Conservation (phyloP, 495 filamentous ascomycete species). For the Hypoxylon fragiforme region DNA sequence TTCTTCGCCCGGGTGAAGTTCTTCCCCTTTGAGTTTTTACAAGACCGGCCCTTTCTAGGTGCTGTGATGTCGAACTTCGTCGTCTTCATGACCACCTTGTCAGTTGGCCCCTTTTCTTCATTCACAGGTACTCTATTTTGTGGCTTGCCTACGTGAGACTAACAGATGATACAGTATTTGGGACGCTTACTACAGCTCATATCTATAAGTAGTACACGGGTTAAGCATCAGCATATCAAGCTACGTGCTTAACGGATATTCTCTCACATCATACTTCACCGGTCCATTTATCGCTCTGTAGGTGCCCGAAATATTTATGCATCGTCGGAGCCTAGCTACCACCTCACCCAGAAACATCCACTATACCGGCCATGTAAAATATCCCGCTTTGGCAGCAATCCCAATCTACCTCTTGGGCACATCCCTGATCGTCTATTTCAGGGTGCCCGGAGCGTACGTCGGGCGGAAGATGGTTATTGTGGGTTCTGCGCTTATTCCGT, state of each 20-base stretch:
- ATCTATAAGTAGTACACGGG: slow-evolving; percentile 70
- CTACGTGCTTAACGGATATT: slow-evolving; percentile 70
- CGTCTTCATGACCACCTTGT: slow-evolving; percentile 61
- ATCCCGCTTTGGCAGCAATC: slow-evolving; percentile 52
- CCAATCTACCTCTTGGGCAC: slow-evolving; percentile 62
- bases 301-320: slow-evolving; percentile 49
- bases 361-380: slow-evolving; percentile 59
- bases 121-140: not conserved
- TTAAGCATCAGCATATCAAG: slow-evolving; percentile 64
- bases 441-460: slow-evolving; percentile 50
- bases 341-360: slow-evolving; percentile 46
- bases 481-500: slow-evolving; percentile 46
- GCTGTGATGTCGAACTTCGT: slow-evolving; percentile 48
- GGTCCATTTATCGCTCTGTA: slow-evolving; percentile 63
- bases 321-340: slow-evolving; percentile 39
- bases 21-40: slow-evolving; percentile 60
- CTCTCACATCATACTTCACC: slow-evolving; percentile 69
- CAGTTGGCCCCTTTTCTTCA: slow-evolving; percentile 42
- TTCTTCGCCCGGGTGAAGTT: slow-evolving; percentile 58
- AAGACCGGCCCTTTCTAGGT: slow-evolving; percentile 61
- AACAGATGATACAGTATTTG: slow-evolving; percentile 37
- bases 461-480: slow-evolving; percentile 56
- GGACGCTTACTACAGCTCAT: slow-evolving; percentile 64
- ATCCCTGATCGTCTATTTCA: slow-evolving; percentile 68
- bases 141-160: slow-evolving; percentile 43